A percentile compares a stretch with the other conserved stretches of the same genome.
phyloP scores from a whole-genome alignment of 106 monocot species.

The Dendrobium catenatum region DNA sequence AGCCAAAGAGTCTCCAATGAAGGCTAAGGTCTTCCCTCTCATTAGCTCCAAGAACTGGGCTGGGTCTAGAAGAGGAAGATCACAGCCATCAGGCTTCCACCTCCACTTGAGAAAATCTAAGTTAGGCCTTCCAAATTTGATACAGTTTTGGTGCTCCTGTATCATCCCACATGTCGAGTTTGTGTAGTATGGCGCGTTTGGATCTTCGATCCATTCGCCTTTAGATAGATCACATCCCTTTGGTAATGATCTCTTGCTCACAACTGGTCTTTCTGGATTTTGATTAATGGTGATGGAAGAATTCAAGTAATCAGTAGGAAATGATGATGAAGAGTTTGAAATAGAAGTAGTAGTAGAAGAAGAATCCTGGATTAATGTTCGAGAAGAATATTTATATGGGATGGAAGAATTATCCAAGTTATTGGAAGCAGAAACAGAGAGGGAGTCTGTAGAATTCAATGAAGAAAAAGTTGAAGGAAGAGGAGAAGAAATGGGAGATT shows the following conservation, averaged over 20 bases:
- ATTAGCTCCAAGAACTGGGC: slow-evolving; percentile 27
- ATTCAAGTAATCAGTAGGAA: too few species aligned
- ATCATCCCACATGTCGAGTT: slow-evolving; percentile 34
- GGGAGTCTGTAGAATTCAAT: neutral
- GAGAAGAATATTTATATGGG: neutral
- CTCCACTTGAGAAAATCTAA: slow-evolving; percentile 46
- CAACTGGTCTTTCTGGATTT: too few species aligned
- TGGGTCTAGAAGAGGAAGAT: slow-evolving; percentile 30
- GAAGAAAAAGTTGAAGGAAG: neutral
- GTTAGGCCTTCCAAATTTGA: slow-evolving; percentile 45
- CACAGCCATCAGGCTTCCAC: slow-evolving; percentile 49
- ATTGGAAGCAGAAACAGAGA: neutral
- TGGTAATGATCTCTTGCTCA: too few species aligned
- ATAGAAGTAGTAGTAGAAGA: too few species aligned
- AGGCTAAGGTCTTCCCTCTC: slow-evolving; percentile 32
- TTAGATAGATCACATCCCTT: slow-evolving; percentile 10
- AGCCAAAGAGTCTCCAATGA: slow-evolving; percentile 42
- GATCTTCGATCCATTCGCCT: slow-evolving; percentile 38
- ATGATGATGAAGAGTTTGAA: too few species aligned
- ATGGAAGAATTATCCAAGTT: neutral
- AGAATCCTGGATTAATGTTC: too few species aligned
- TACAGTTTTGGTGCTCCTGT: slow-evolving; percentile 44
- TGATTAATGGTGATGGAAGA: too few species aligned
- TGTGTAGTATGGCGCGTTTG: slow-evolving; percentile 33
- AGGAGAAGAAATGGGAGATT: neutral